These are phyloP conservation scores for Durio zibethinus DNA, from an alignment of 345 rosid species.

Conservation along the genomic window DNA sequence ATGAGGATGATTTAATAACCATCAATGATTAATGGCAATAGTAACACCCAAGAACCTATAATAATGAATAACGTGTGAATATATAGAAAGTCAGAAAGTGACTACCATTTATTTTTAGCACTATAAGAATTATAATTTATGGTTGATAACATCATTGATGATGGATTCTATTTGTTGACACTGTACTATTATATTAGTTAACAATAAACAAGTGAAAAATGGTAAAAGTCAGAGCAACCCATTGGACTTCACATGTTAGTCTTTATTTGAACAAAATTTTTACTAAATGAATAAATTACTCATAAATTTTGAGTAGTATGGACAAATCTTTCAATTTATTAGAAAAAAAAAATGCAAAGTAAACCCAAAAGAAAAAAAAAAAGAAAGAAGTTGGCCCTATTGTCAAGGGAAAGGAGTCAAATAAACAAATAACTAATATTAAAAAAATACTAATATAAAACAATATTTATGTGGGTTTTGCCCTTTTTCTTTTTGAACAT, in stretches of 20 bases:
- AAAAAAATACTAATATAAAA: background rate
- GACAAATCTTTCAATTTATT: background rate
- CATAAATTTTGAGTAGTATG: background rate
- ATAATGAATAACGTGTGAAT: too few relatives aligned
- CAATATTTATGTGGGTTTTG: background rate
- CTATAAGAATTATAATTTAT: background rate
- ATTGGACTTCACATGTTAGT: background rate
- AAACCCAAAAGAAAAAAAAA: background rate
- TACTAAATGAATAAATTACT: background rate
- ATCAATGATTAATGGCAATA: background rate
- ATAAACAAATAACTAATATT: background rate
- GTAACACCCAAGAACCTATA: background rate
- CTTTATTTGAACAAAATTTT: background rate
- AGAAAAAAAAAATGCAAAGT: background rate
- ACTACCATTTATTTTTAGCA: background rate
- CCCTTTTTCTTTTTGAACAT: constrained; percentile 3
- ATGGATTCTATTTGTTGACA: background rate
- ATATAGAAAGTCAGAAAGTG: background rate
- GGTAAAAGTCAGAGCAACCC: background rate
- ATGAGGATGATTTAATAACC: too few relatives aligned
- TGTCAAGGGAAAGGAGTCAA: background rate
- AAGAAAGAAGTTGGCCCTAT: background rate
- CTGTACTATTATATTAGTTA: background rate
- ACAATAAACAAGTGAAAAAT: background rate
- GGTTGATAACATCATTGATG: background rate